Conservation (phyloP, 225 moss, liverwort and hornwort species). For the Neckera pumila region DNA sequence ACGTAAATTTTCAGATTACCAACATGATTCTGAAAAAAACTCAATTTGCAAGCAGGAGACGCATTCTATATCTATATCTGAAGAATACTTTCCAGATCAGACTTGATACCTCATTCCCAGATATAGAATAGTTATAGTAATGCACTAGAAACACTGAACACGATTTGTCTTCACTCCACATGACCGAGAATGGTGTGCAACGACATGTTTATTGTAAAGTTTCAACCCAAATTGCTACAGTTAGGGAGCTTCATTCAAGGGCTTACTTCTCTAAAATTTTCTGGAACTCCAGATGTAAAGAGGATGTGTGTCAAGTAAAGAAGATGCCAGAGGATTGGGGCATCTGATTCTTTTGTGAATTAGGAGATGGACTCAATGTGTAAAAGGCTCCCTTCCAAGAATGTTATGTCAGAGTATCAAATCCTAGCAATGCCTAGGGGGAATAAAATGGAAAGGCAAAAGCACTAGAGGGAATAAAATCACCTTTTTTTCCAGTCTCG, state of each 20-base stretch:
- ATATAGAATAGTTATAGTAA: not conserved
- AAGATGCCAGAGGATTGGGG: not conserved
- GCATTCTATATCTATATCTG: not conserved
- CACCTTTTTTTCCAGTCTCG: conserved; percentile 68
- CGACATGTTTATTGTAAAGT: not conserved
- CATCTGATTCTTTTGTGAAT: not conserved
- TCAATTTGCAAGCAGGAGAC: not conserved
- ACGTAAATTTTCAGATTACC: not conserved
- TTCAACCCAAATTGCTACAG: not conserved
- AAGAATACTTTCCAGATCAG: not conserved
- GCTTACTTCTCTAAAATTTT: not conserved
- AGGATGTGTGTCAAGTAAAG: not conserved
- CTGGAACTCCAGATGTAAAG: not conserved
- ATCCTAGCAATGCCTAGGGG: not conserved
- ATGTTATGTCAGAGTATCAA: not conserved
- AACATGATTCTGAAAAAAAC: not conserved
- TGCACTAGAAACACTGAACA: not conserved
- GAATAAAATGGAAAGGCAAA: not conserved
- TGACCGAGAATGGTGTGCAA: not conserved
- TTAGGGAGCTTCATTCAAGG: not conserved
- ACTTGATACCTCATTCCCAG: not conserved
- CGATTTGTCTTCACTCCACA: not conserved
- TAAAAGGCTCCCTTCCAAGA: not conserved
- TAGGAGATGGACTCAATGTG: not conserved
- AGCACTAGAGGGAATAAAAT: not conserved